These are phyloP conservation scores for Trichoderma asperellum DNA, from an alignment of 2,329 filamentous ascomycete species.

Conservation along the genomic window DNA sequence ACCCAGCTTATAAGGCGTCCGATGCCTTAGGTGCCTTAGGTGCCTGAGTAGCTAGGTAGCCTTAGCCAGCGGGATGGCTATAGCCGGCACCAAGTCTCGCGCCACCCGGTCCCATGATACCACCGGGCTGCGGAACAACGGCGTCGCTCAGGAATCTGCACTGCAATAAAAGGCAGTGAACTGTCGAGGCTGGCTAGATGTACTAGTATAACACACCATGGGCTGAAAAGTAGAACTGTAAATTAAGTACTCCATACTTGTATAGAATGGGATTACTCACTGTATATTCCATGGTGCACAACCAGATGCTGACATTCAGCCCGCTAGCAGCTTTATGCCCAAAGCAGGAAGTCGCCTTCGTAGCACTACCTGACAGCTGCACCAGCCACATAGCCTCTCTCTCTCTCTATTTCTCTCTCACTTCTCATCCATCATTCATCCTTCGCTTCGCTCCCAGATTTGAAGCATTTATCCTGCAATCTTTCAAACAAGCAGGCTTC, in stretches of 20 bases:
- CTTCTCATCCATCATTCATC: background rate
- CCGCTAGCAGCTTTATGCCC: conserved; percentile 6
- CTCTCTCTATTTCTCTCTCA: background rate
- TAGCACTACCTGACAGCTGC: background rate
- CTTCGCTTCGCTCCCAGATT: conserved; percentile 2
- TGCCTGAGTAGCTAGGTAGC: background rate
- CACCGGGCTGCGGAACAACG: background rate
- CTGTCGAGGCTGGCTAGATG: background rate
- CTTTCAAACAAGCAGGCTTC: background rate
- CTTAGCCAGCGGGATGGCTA: conserved; percentile 3
- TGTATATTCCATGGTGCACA: background rate
- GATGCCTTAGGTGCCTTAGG: background rate
- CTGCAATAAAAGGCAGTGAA: background rate
- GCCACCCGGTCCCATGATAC: background rate
- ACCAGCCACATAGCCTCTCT: conserved; percentile 25
- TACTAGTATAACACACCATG: background rate
- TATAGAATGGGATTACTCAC: background rate
- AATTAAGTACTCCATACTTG: background rate
- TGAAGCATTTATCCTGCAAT: background rate
- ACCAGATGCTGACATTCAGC: background rate
- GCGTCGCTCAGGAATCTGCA: background rate
- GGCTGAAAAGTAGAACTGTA: background rate
- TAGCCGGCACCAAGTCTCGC: background rate
- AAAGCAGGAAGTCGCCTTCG: background rate
- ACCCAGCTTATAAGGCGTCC: background rate